Evolutionary conservation across 371 early-diverging fungal species (phyloP), one percentile per base, ranked within the genome.

Genomic region (Mucor saturninus): DNA sequence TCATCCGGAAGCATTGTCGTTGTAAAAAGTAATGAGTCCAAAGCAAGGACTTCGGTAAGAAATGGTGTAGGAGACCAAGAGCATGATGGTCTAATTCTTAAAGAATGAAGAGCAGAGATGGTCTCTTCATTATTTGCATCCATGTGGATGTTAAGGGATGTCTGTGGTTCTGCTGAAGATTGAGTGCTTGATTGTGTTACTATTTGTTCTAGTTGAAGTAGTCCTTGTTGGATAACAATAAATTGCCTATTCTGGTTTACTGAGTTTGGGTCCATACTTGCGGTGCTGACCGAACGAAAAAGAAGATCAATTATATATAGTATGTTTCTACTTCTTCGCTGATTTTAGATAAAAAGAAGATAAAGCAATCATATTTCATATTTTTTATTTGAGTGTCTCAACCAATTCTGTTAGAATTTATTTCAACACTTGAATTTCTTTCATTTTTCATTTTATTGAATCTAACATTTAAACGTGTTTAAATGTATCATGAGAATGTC

Each of bases 171-270:
- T 48, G 59, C 39, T 48, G 50, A 49, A 39, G 39, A 37, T 58
- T 58, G 59, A 38, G 50, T 48, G 11, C 50, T 46, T 37, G 48
- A 15, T 48, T 48, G 59, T 28, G 56, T 14, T 45, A 45, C 29
- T 56, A 55, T n/a, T 29, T 55, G 55, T 55, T 55, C 55, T 13
- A 55, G 42, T 26, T 55, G 55, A 55, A 40, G 42, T 40, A 57
- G n/a, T 54, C 37, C 7, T 35, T 35, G 35, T 35, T 35, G 35
- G 5, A 7, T 35, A 14, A 21, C 21, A 8, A 2, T 39, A 30
- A 40, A 5, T 43, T 58, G 58, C 14, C 48, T 26, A 46, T 21
- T 42, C 7, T 28, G 30, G 29, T 30, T 30, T 39, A 39, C 13
- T 40, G 49, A 48, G 4, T n/a, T 48, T 14, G 49, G 26, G 49